phyloP scores from a whole-genome alignment of 345 rosid species.

The Punica granatum region DNA sequence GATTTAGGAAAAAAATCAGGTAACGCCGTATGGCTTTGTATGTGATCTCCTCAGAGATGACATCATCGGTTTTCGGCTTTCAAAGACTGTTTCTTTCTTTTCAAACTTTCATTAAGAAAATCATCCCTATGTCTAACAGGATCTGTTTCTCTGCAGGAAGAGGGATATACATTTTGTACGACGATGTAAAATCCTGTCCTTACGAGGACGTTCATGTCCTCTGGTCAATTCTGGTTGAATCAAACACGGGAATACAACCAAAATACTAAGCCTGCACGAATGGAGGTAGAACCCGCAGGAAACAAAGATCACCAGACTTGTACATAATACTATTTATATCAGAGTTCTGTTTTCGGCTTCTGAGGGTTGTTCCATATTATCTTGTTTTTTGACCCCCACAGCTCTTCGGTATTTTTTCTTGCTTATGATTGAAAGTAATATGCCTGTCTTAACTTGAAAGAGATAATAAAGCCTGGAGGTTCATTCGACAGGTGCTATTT shows the following conservation, averaged over 20 bases:
- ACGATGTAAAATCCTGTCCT: slow-evolving; percentile 43
- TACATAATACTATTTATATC: neutral
- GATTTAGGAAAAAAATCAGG: neutral
- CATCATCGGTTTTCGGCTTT: neutral
- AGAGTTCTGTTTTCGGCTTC: neutral
- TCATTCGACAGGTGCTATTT: neutral
- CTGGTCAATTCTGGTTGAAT: slow-evolving; percentile 40
- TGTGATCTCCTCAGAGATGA: neutral
- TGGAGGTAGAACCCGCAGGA: neutral
- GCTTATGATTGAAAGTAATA: neutral
- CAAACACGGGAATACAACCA: slow-evolving; percentile 28
- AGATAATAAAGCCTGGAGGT: neutral
- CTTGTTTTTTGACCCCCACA: neutral
- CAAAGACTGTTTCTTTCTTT: neutral
- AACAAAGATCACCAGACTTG: neutral
- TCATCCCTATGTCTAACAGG: neutral
- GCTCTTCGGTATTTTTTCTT: neutral
- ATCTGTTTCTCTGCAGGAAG: slow-evolving; percentile 15
- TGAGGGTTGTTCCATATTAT: neutral
- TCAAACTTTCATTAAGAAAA: neutral
- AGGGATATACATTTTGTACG: slow-evolving; percentile 36
- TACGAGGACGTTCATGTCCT: slow-evolving; percentile 40
- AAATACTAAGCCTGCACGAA: slow-evolving; percentile 22
- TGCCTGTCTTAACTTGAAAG: neutral
- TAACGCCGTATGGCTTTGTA: neutral